Conservation (phyloP, 176 grass and related monocot species). For the Oryza glaberrima region DNA sequence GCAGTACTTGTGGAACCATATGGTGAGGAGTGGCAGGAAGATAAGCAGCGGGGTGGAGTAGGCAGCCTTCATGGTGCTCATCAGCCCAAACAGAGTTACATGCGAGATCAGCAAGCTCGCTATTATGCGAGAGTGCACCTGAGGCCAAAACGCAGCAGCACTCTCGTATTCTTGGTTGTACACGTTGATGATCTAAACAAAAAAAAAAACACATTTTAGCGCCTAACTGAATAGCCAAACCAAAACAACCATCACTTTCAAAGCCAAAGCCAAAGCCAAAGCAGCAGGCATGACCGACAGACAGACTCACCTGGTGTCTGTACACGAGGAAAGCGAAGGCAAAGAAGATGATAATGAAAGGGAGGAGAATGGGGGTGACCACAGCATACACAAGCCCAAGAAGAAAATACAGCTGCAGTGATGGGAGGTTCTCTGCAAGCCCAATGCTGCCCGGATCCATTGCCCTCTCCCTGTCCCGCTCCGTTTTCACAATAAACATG, state of each 20-base stretch:
- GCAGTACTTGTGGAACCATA: constrained; percentile 97
- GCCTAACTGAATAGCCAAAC: not conserved
- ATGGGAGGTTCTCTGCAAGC: constrained; percentile 85
- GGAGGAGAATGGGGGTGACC: constrained; percentile 84
- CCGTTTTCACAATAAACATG: constrained; percentile 94
- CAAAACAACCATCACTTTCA: not conserved
- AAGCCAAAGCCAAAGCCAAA: constrained; percentile 2
- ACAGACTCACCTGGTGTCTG: constrained; percentile 77
- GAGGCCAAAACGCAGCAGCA: constrained; percentile 88
- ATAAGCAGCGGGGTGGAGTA: constrained; percentile 85
- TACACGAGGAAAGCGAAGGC: constrained; percentile 91
- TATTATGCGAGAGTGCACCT: constrained; percentile 86
- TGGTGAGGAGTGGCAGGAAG: constrained; percentile 75
- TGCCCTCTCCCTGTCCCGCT: constrained; percentile 81
- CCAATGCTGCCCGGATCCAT: constrained; percentile 89
- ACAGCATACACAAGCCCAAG: constrained; percentile 90
- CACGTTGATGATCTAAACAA: constrained; percentile 84
- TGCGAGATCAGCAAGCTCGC: constrained; percentile 88
- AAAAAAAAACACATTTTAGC: constrained; percentile 25
- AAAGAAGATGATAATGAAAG: constrained; percentile 93
- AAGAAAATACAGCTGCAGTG: constrained; percentile 90
- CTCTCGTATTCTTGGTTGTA: constrained; percentile 99
- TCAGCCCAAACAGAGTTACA: constrained; percentile 73
- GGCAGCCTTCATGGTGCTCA: constrained; percentile 84
- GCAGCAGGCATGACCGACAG: not conserved